Evolutionary conservation across 2,329 filamentous ascomycete genomes (phyloP).

Genomic region (Epichloe coenophiala): DNA sequence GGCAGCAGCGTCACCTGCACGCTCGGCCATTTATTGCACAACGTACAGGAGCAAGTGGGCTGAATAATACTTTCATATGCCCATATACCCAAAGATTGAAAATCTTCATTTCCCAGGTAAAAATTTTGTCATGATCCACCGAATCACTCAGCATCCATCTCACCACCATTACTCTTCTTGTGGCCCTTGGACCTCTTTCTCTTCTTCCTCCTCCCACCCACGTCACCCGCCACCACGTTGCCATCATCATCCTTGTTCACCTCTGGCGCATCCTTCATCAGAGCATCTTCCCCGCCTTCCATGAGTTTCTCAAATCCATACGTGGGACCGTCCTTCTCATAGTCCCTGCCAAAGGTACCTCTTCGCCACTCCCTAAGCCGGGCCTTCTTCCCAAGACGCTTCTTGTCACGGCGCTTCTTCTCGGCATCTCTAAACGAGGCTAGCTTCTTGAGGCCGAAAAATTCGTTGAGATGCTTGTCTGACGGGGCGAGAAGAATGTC

Average conservation of each 20-base stretch:
- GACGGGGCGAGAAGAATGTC: slow-evolving; percentile 85
- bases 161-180: slow-evolving; percentile 11
- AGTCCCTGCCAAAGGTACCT: slow-evolving; percentile 48
- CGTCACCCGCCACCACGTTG: slow-evolving; percentile 6
- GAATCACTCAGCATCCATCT: not conserved
- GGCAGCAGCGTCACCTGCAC: no score
- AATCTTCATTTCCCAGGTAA: no score
- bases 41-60: no score
- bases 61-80: no score
- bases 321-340: slow-evolving; percentile 40
- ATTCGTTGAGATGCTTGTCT: slow-evolving; percentile 77
- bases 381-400: slow-evolving; percentile 84
- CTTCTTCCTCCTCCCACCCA: slow-evolving; percentile 29
- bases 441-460: slow-evolving; percentile 87
- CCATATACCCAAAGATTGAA: no score
- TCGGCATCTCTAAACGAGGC: slow-evolving; percentile 77
- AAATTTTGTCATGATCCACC: no score
- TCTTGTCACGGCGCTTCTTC: slow-evolving; percentile 82
- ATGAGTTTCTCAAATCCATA: slow-evolving; percentile 38
- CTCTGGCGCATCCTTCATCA: not conserved
- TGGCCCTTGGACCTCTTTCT: slow-evolving; percentile 35
- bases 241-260: slow-evolving; percentile 2
- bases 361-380: slow-evolving; percentile 73
- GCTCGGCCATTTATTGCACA: no score
- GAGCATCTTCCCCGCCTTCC: slow-evolving; percentile 13